Evolutionary conservation across 192 early-diverging fungal species (phyloP).

Genomic region (Ambispora gerdemannii): DNA sequence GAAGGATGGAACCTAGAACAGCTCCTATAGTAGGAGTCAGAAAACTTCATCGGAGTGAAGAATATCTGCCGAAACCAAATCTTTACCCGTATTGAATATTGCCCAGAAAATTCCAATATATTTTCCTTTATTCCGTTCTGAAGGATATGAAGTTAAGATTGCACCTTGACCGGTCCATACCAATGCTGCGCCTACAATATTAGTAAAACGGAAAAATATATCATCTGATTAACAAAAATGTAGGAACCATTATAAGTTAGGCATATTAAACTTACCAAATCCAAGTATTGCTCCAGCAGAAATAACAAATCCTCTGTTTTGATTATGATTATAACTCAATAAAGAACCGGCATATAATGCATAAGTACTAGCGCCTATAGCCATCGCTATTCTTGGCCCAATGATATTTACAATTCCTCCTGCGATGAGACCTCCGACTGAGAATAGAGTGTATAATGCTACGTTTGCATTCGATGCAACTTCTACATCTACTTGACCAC

Average conservation of each 20-base stretch:
- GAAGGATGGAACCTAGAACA: conserved; percentile 73
- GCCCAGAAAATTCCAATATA: conserved; percentile 86
- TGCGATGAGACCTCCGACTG: conserved; percentile 71
- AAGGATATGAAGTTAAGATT: conserved; percentile 85
- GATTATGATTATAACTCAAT: conserved; percentile 61
- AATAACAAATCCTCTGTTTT: conserved; percentile 60
- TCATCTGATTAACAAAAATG: too few species aligned
- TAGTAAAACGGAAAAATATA: too few species aligned
- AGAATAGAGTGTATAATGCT: conserved; percentile 74
- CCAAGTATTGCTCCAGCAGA: conserved; percentile 79
- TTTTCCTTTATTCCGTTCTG: conserved; percentile 75
- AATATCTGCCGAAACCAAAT: too few species aligned
- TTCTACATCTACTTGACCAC: conserved; percentile 57
- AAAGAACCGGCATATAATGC: conserved; percentile 77
- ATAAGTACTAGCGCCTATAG: conserved; percentile 64
- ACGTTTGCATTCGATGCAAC: conserved; percentile 71
- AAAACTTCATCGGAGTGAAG: too few species aligned
- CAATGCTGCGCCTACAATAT: too few species aligned
- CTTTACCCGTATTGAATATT: conserved; percentile 69
- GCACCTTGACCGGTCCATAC: conserved; percentile 76
- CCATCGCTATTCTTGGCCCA: conserved; percentile 68
- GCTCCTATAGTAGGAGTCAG: conserved; percentile 71
- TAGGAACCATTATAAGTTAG: too few species aligned
- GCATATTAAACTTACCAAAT: conserved; percentile 41
- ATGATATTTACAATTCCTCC: conserved; percentile 77